Base-by-base conservation (phyloP, 208 protist genomes). In the Crithidia expoeki region DNA sequence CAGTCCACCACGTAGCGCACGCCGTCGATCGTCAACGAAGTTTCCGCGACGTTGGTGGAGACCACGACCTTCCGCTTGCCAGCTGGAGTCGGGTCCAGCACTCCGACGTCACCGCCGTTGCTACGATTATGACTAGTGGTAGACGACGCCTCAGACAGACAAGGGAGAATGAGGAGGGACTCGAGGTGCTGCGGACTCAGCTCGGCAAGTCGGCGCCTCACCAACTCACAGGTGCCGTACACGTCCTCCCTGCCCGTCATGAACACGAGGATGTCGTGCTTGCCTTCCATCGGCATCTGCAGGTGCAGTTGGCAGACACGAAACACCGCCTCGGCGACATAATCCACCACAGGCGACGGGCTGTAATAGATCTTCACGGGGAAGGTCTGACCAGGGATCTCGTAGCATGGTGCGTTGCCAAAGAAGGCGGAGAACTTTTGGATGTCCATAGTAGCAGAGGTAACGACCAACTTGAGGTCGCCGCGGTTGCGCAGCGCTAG, bases 21-120 rank as follows among this genome's bases (percentile, higher is more conserved):
- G n/a, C 93, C 99, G 75, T 99, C 96, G 28, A 99, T 98, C 19
- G 98, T 99, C 0, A 99, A 81, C 17, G 97, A 99, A 6, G 99
- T 99, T 80, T 99, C 99, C 17, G 99, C 99, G 63, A 99, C 99
- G 81, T 99, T 99, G 23, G 99, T 99, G 4, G 99, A 94, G 0
- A 99, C 96, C 33, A 99, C 98, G 71, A 97, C 98, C 86, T 99
- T 99, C n/a, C 99, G 84, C 53, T 72, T 73, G 14, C 95, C 94
- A 21, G 77, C 46, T n/a, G 94, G 94, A 1, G 98, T 93, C 32
- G 94, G 80, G 50, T 99, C 97, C 64, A 99, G 99, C 69, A 99
- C 98, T 6, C 83, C 63, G 74, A 85, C 57, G 81, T 74, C 72
- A 89, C 89, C 59, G 68, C 38, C 28, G 4, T 16, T 25, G n/a